Base-by-base conservation (phyloP, 495 filamentous ascomycete species). In the Diplogelasinospora grovesii region DNA sequence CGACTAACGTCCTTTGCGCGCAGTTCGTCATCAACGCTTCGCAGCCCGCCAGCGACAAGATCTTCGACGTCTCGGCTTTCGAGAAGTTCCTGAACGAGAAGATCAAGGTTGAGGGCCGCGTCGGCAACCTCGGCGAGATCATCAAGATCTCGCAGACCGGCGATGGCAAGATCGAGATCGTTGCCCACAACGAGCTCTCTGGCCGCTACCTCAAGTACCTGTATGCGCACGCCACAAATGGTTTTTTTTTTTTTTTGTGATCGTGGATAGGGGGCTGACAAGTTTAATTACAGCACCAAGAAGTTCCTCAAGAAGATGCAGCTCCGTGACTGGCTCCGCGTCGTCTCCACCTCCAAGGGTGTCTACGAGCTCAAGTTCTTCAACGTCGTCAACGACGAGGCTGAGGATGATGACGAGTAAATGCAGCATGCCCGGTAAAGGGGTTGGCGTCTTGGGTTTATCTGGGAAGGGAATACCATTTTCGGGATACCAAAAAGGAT, bases 221-320 rank as follows among this genome's bases (percentile, higher is more conserved):
- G 90, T 96, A 73, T 52, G 89, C 76, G 33, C 28, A 21, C 13
- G 22, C 10, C 13, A 7, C 34, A n/a, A n/a, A n/a, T n/a, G n/a
- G n/a, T n/a, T n/a, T n/a, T n/a, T n/a, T n/a, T n/a, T n/a, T n/a
- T n/a, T n/a, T n/a, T n/a, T n/a, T n/a, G n/a, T n/a, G n/a, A n/a
- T n/a, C n/a, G n/a, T n/a, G n/a, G n/a, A n/a, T n/a, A n/a, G n/a
- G n/a, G n/a, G n/a, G n/a, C n/a, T n/a, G n/a, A n/a, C n/a, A n/a
- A n/a, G n/a, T n/a, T n/a, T n/a, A n/a, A n/a, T n/a, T 39, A 51
- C 53, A 95, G 89, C 68, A 98, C 92, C 65, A 98, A 98, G 86
- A 98, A 97, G 78, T 98, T 93, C 83, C 85, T 98, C 68, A 98
- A 98, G 86, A 98, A 98, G 83, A 87, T 95, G 78, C 89, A 96